Evolutionary conservation across 129 eudicot genomes (phyloP), one percentile per base, ranked within the genome.

Genomic region (Scalesia atractyloides): DNA sequence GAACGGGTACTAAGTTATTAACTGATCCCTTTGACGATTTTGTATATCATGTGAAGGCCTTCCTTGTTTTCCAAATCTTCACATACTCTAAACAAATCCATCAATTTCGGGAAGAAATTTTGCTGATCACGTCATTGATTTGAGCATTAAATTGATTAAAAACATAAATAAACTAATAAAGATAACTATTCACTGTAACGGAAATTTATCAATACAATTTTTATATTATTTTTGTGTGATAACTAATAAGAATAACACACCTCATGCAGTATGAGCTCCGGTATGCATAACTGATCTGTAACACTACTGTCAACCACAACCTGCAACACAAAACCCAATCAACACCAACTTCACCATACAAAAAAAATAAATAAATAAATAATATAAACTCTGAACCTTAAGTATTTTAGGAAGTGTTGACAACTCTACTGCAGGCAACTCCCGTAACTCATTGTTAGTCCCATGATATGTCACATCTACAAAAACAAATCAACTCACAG

Each of bases 361-460:
- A 50, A 33, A 17, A 17, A 18, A 11, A 60, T 9, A 24, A 26
- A 22, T 69, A 51, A 61, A 66, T 61, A 10, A 24, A 69, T n/a
- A 18, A 50, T 7, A n/a, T 15, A 50, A 50, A 57, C 15, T 3
- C 60, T 34, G 66, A 73, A 93, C 98, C 96, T 93, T 93, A 20
- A 87, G 88, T 73, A 93, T 84, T 78, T 86, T 83, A 24, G 95
- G 92, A 44, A 93, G 96, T 56, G 96, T 82, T 48, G 97, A 86
- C 30, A 93, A 82, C 83, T 93, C 98, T 76, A 93, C 98, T 7
- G 96, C 86, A 69, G 98, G 98, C 71, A 93, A 83, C 89, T 89
- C 98, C 83, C 92, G 82, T 79, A 93, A 66, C 80, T 87, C 97
- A 78, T 74, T 84, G 78, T 82, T 82, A 74, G 83, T 82, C 64